A percentile compares a stretch with the other conserved stretches of the same genome.
These are phyloP conservation scores for Butyriboletus loyo DNA, from an alignment of 768 basidiomycete genomes.

Conservation along the genomic window DNA sequence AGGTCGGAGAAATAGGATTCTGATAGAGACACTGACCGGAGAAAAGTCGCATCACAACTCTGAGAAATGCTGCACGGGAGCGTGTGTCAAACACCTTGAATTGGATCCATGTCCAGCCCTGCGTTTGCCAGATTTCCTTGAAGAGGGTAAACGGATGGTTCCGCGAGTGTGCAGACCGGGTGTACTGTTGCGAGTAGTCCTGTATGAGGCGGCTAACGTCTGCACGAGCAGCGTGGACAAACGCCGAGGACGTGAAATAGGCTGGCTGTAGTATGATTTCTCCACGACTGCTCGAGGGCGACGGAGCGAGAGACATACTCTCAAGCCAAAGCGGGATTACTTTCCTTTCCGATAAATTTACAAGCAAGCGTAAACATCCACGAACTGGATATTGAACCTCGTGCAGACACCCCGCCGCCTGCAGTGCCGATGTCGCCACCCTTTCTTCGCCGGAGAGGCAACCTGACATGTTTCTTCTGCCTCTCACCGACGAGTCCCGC, in stretches of 20 bases:
- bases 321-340: not conserved
- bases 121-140: conserved; percentile 62
- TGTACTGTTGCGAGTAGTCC: conserved; percentile 51
- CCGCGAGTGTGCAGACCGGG: conserved; percentile 23
- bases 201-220: conserved; percentile 57
- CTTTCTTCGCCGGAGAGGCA: conserved; percentile 53
- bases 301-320: conserved; percentile 42
- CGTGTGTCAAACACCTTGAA: conserved; percentile 70
- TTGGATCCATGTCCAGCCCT: conserved; percentile 76
- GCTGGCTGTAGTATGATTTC: conserved; percentile 65
- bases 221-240: conserved; percentile 58
- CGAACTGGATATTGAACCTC: not conserved
- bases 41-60: conserved; percentile 59
- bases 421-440: conserved; percentile 15
- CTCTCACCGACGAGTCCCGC: conserved; percentile 41
- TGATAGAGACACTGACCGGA: conserved; percentile 44
- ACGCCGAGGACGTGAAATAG: conserved; percentile 78
- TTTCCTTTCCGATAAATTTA: conserved; percentile 22
- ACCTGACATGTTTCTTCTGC: conserved; percentile 71
- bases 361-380: conserved; percentile 10
- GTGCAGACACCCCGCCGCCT: not conserved
- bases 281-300: conserved; percentile 58
- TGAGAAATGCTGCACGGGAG: conserved; percentile 61
- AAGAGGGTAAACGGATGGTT: conserved; percentile 62
- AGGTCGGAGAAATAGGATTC: not conserved